Conservation (phyloP, 441 rosid species). For the Adansonia gregorii region DNA sequence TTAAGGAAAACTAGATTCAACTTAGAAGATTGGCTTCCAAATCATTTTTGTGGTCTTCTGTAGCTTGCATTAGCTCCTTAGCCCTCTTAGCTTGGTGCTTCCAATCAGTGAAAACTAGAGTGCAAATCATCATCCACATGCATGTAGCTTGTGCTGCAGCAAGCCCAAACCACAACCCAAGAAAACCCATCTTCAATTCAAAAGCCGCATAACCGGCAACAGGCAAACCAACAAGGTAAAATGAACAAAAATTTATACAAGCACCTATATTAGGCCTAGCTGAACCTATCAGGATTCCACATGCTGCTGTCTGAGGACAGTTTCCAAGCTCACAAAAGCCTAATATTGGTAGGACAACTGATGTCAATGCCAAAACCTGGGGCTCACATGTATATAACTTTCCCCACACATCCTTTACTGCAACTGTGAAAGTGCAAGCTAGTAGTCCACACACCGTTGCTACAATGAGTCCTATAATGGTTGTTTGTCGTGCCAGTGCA, state of each 20-base stretch:
- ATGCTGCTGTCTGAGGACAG: slow-evolving; percentile 46
- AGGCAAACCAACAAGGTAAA: slow-evolving; percentile 45
- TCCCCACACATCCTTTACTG: slow-evolving; percentile 44
- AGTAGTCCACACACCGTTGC: slow-evolving; percentile 35
- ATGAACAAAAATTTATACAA: slow-evolving; percentile 37
- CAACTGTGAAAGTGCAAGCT: slow-evolving; percentile 30
- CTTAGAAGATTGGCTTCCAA: slow-evolving; percentile 32
- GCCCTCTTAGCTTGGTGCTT: slow-evolving; percentile 45
- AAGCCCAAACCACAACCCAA: slow-evolving; percentile 48
- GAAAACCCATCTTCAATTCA: slow-evolving; percentile 33
- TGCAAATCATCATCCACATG: slow-evolving; percentile 40
- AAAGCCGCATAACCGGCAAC: slow-evolving; percentile 37
- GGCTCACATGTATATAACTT: slow-evolving; percentile 40
- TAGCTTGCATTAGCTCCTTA: slow-evolving; percentile 37
- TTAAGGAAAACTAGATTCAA: slow-evolving; percentile 8
- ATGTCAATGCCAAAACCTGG: slow-evolving; percentile 39
- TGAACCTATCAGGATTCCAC: slow-evolving; percentile 42
- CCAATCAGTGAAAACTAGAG: slow-evolving; percentile 46
- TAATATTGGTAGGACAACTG: slow-evolving; percentile 39
- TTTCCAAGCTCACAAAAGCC: slow-evolving; percentile 51
- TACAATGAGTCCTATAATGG: slow-evolving; percentile 32
- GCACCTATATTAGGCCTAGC: slow-evolving; percentile 41
- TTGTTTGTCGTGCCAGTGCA: slow-evolving; percentile 29
- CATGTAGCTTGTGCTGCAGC: slow-evolving; percentile 45
- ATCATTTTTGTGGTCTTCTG: slow-evolving; percentile 17